Evolutionary conservation across 345 rosid genomes (phyloP), one percentile per base, ranked within the genome.

Genomic region (Gossypium stocksii): DNA sequence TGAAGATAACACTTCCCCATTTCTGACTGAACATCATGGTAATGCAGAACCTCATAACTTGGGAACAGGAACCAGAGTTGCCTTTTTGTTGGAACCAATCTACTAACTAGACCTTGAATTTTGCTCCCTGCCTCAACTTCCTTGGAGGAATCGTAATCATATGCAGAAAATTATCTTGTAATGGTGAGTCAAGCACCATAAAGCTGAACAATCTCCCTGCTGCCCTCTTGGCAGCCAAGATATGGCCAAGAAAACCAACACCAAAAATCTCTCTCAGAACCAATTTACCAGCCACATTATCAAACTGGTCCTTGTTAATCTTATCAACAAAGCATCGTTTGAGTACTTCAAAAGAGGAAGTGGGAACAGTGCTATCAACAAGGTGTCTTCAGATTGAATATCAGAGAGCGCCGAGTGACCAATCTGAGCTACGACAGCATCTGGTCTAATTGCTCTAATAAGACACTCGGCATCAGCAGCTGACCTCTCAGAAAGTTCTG

Each of bases 401-500:
- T 91, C 93, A 65, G 72, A 66, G 38, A 83, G 43, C 29, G 79
- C 85, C n/a, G 87, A 69, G 56, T 60, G 75, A 63, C 87, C 84
- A 49, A 86, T 83, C 77, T 89, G 93, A 43, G 87, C 97, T 68
- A 95, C 86, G 0, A 95, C 99, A 2, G 85, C 94, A 17, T 84
- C 93, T 10, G 99, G 99, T 14, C 82, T 81, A 72, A 91, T 76
- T 57, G 78, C 96, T 70, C 85, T 78, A 62, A 93, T 87, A 61
- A 93, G 91, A 78, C 83, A 84, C 83, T 89, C 91, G 0, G 90
- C 90, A 66, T 95, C 98, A 11, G 16, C 60, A 68, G 98, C 92
- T 0, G 98, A 92, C 70, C 90, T 83, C 80, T 93, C 91, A 0
- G 99, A 95, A 95, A 79, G 76, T 87, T 91, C 82, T 95, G 98